Evolutionary conservation across 164 flowering plant genomes (phyloP).

Genomic region (Annona squamosa): DNA sequence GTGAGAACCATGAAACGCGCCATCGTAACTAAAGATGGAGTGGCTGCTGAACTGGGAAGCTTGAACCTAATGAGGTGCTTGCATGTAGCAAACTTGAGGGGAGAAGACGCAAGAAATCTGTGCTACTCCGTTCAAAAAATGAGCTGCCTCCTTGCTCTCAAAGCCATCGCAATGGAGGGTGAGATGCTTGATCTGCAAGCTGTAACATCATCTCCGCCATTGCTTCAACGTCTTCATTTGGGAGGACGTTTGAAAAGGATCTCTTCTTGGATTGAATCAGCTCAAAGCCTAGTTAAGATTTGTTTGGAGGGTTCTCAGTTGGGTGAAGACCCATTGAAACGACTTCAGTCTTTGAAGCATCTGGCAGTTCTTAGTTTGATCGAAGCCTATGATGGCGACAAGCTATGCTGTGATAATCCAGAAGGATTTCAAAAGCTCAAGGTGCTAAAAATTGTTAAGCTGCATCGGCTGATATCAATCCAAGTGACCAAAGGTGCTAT

Average conservation of each 20-base stretch:
- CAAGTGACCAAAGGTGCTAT: not conserved
- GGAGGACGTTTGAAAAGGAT: constrained; percentile 16
- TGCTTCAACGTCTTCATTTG: constrained; percentile 16
- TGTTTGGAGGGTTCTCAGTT: constrained; percentile 15
- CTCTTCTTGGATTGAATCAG: constrained; percentile 17
- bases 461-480: constrained; percentile 13
- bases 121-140: constrained; percentile 17
- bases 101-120: constrained; percentile 12
- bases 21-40: constrained; percentile 9
- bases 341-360: constrained; percentile 25
- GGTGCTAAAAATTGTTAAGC: constrained; percentile 7
- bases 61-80: constrained; percentile 26
- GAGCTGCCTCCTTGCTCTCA: constrained; percentile 16
- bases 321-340: constrained; percentile 19
- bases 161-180: not conserved
- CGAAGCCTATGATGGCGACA: constrained; percentile 19
- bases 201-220: constrained; percentile 16
- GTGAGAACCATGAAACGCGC: constrained; percentile 23
- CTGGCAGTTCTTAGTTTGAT: constrained; percentile 19
- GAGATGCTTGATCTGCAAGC: constrained; percentile 20
- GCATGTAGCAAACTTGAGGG: constrained; percentile 24
- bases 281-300: constrained; percentile 10
- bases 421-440: constrained; percentile 22
- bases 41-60: constrained; percentile 17
- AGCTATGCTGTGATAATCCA: constrained; percentile 7